A percentile compares a stretch with the other conserved stretches of the same genome.
Evolutionary conservation across 306 rosid genomes (phyloP).

Genomic region (Vigna unguiculata): DNA sequence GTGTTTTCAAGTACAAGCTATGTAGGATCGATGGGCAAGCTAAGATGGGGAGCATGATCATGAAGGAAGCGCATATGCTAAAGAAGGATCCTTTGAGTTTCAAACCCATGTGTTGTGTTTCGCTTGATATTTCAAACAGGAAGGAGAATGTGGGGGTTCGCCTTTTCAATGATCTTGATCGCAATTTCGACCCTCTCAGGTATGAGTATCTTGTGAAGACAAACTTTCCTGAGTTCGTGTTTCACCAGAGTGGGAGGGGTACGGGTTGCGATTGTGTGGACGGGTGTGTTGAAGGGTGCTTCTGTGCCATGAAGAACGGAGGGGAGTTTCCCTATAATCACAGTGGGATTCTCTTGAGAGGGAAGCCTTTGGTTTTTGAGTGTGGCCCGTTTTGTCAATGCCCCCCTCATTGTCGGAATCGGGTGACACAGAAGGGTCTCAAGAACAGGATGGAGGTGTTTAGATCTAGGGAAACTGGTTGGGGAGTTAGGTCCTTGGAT

Average conservation of each 20-base stretch:
- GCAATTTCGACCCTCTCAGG: slow-evolving; percentile 62
- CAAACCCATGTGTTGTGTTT: slow-evolving; percentile 67
- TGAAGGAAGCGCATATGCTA: slow-evolving; percentile 68
- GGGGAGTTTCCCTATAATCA: slow-evolving; percentile 73
- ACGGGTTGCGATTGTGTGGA: slow-evolving; percentile 76
- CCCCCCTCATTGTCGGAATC: slow-evolving; percentile 81
- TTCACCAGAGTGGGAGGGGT: slow-evolving; percentile 61
- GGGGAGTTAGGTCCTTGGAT: slow-evolving; percentile 99
- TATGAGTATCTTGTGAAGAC: slow-evolving; percentile 75
- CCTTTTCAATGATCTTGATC: slow-evolving; percentile 83
- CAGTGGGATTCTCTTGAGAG: slow-evolving; percentile 77
- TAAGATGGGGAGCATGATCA: slow-evolving; percentile 80
- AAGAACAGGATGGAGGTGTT: slow-evolving; percentile 79
- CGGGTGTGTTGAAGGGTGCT: slow-evolving; percentile 68
- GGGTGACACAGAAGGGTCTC: slow-evolving; percentile 78
- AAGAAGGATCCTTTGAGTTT: slow-evolving; percentile 55
- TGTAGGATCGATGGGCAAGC: slow-evolving; percentile 82
- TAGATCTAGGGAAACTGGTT: slow-evolving; percentile 86
- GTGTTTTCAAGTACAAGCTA: slow-evolving; percentile 85
- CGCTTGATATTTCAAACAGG: slow-evolving; percentile 68
- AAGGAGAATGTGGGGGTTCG: slow-evolving; percentile 65
- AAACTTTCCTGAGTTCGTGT: slow-evolving; percentile 69
- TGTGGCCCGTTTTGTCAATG: slow-evolving; percentile 85
- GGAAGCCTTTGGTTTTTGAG: slow-evolving; percentile 88
- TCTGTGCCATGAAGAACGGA: slow-evolving; percentile 85